A percentile compares a stretch with the other conserved stretches of the same genome.
Evolutionary conservation across 371 early-diverging fungal species (phyloP).

Genomic region (Coemansia linderi): DNA sequence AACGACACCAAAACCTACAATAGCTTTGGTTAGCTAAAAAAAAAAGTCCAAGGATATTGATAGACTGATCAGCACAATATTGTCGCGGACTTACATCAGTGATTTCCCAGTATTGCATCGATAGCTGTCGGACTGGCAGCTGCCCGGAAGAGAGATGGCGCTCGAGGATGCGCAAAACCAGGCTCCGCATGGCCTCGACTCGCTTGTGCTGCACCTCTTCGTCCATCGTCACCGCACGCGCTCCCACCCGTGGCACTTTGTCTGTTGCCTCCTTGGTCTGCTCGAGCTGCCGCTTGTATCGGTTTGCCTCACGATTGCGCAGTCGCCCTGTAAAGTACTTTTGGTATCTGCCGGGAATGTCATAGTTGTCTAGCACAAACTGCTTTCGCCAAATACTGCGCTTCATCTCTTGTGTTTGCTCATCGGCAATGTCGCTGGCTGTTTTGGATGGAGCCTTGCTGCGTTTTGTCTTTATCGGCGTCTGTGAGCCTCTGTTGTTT

Average conservation of each 20-base stretch:
- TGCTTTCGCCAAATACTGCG: constrained; percentile 37
- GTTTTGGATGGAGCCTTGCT: constrained; percentile 1
- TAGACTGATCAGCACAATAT: neutral
- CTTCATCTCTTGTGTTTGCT: constrained; percentile 20
- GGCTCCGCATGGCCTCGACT: constrained; percentile 27
- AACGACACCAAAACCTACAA: constrained; percentile 43
- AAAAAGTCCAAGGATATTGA: too few relatives aligned
- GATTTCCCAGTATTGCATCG: constrained; percentile 50
- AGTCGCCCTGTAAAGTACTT: constrained; percentile 47
- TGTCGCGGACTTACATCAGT: constrained; percentile 30
- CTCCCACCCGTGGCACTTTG: constrained; percentile 27
- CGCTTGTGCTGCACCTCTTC: constrained; percentile 22
- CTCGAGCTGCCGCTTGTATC: constrained; percentile 25
- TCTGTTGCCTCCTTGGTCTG: neutral
- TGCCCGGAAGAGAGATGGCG: constrained; percentile 25
- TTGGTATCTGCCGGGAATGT: constrained; percentile 46
- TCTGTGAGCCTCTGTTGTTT: neutral
- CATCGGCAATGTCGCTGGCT: constrained; percentile 3
- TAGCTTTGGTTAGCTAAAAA: neutral
- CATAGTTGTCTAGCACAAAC: constrained; percentile 41
- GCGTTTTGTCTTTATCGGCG: neutral
- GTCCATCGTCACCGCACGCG: constrained; percentile 31
- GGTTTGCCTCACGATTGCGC: constrained; percentile 45
- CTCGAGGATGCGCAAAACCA: constrained; percentile 46
- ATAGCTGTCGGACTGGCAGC: constrained; percentile 43